Conservation (phyloP, 495 filamentous ascomycete species). For the Chaetomium tenue region DNA sequence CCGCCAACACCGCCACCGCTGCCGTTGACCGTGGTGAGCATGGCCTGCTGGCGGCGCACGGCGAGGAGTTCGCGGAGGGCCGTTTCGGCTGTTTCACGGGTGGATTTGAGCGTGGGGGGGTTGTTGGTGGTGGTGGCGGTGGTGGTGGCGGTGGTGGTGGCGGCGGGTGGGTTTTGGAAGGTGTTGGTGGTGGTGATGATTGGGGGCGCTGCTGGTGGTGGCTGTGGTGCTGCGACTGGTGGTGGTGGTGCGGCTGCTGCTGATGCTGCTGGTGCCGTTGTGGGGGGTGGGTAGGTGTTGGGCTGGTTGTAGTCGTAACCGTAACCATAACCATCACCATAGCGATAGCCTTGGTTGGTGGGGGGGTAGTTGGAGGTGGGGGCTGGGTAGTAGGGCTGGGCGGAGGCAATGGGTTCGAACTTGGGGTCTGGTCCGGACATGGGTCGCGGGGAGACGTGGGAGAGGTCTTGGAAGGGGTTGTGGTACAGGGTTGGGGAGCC, state of each 20-base stretch:
- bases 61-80: constrained; percentile 41
- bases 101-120: constrained; percentile 18
- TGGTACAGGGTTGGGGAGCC: neutral
- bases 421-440: neutral
- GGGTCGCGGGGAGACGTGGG: neutral
- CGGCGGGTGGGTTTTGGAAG: neutral
- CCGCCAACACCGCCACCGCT: neutral
- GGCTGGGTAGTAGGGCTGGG: neutral
- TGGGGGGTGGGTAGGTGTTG: neutral
- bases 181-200: neutral
- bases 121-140: neutral
- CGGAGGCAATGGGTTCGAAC: neutral
- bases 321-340: neutral
- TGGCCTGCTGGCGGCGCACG: constrained; percentile 30
- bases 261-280: neutral
- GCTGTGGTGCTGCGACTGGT: neutral
- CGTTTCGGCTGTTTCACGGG: constrained; percentile 32
- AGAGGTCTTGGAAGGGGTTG: neutral
- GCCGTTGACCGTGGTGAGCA: neutral
- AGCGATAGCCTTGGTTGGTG: neutral
- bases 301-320: neutral
- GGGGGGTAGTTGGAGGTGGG: neutral
- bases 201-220: neutral
- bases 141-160: neutral
- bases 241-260: neutral